Percentiles rank a stretch among this genome's conserved stretches.
phyloP scores from a whole-genome alignment of 2,329 filamentous ascomycete genomes.

The Ceratocystis alfenasii region DNA sequence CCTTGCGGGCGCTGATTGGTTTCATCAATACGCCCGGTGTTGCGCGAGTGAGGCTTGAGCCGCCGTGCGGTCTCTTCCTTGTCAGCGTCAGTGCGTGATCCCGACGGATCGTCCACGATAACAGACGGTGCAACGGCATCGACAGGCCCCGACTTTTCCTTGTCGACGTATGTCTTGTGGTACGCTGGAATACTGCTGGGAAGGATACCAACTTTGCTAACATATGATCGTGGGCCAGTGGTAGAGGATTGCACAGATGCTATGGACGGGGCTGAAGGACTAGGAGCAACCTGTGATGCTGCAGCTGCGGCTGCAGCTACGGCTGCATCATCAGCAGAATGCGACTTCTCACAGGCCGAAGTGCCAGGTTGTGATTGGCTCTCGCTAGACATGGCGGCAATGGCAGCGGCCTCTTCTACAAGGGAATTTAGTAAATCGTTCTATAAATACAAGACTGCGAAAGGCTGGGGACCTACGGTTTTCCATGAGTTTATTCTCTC shows the following conservation, averaged over 20 bases:
- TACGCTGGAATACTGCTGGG: constrained; percentile 84
- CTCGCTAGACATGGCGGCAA: constrained; percentile 24
- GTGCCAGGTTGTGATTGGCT: neutral
- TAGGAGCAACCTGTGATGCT: constrained; percentile 25
- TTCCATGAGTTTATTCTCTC: constrained; percentile 96
- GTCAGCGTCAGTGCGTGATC: constrained; percentile 54
- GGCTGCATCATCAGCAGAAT: neutral
- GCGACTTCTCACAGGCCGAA: neutral
- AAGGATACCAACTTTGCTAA: constrained; percentile 81
- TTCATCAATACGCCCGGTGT: constrained; percentile 47
- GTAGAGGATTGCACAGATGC: constrained; percentile 39
- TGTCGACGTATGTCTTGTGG: constrained; percentile 81
- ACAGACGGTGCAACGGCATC: constrained; percentile 32
- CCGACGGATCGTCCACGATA: constrained; percentile 37
- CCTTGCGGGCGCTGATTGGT: constrained; percentile 44
- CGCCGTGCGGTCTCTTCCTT: constrained; percentile 70
- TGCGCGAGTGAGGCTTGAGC: constrained; percentile 72
- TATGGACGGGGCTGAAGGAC: constrained; percentile 43
- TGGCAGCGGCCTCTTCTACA: constrained; percentile 29
- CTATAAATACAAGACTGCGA: neutral
- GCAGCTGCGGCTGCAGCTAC: neutral
- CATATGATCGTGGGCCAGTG: constrained; percentile 44
- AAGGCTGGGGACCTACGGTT: constrained; percentile 55
- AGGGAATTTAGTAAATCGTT: constrained; percentile 26
- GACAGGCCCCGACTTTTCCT: constrained; percentile 44